Evolutionary conservation across 345 rosid genomes (phyloP).

Genomic region (Dovyalis caffra): DNA sequence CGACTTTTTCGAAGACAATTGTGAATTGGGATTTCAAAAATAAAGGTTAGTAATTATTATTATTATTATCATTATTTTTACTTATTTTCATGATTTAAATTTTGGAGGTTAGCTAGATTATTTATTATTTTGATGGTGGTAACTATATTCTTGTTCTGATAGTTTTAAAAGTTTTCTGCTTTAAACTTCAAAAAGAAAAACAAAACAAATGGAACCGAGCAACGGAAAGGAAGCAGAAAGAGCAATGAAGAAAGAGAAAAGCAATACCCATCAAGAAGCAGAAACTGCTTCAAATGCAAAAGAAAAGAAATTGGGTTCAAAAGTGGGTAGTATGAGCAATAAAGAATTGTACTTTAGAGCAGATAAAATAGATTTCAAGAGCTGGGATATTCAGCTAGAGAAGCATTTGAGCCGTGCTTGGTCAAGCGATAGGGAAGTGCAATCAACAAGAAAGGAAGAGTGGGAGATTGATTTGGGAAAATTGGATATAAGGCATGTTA

Average conservation of each 20-base stretch:
- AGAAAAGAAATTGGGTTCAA: slow-evolving; percentile 8
- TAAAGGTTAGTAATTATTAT: background rate
- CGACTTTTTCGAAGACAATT: background rate
- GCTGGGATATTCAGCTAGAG: slow-evolving; percentile 35
- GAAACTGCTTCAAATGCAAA: background rate
- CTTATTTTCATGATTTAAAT: background rate
- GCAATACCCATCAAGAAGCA: background rate
- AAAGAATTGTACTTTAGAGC: slow-evolving; percentile 28
- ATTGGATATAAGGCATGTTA: slow-evolving; percentile 26
- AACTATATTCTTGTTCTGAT: background rate
- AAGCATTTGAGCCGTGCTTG: slow-evolving; percentile 35
- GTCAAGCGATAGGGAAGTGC: slow-evolving; percentile 30
- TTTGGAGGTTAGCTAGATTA: background rate
- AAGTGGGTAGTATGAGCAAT: slow-evolving; percentile 19
- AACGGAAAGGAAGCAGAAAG: slow-evolving; percentile 18
- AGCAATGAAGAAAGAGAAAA: background rate
- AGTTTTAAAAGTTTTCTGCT: background rate
- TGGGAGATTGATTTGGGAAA: slow-evolving; percentile 34
- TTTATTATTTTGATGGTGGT: background rate
- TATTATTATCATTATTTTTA: too few species aligned
- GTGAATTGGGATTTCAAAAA: background rate
- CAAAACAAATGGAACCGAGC: slow-evolving; percentile 12
- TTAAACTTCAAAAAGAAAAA: background rate
- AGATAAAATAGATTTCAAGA: slow-evolving; percentile 35
- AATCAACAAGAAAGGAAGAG: slow-evolving; percentile 17